A percentile compares a stretch with the other conserved stretches of the same genome.
These are phyloP conservation scores for Chaetomium strumarium DNA, from an alignment of 2,329 filamentous ascomycete genomes.

Conservation along the genomic window DNA sequence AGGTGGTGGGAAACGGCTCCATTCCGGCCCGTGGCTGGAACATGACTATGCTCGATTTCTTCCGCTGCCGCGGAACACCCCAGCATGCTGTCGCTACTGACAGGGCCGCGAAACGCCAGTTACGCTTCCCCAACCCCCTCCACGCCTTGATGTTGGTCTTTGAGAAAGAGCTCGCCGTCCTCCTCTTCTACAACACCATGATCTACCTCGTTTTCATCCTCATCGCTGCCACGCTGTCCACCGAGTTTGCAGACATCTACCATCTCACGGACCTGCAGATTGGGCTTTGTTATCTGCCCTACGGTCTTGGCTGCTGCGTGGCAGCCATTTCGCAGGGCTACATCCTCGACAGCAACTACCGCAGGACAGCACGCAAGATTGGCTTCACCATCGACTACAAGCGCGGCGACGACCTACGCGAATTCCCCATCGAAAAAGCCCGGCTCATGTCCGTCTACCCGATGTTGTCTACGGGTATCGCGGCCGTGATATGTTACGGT, in stretches of 20 bases:
- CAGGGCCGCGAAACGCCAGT: slow-evolving; percentile 32
- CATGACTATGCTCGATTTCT: slow-evolving; percentile 47
- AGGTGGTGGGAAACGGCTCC: slow-evolving; percentile 58
- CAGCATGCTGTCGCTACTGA: neutral
- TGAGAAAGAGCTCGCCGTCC: slow-evolving; percentile 52
- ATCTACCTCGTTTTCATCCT: slow-evolving; percentile 53
- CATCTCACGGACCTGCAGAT: slow-evolving; percentile 45
- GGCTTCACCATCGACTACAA: slow-evolving; percentile 56
- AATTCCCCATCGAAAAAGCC: slow-evolving; percentile 51
- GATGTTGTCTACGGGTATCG: slow-evolving; percentile 48
- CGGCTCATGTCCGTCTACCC: slow-evolving; percentile 50
- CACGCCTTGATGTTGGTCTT: slow-evolving; percentile 48
- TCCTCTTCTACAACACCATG: slow-evolving; percentile 47
- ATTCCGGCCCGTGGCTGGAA: slow-evolving; percentile 54
- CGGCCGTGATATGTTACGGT: slow-evolving; percentile 49
- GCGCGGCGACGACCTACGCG: slow-evolving; percentile 45
- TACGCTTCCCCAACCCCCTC: slow-evolving; percentile 52
- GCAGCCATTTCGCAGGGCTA: slow-evolving; percentile 51
- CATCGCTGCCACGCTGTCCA: slow-evolving; percentile 47
- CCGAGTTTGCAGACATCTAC: slow-evolving; percentile 47
- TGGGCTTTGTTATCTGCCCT: slow-evolving; percentile 50
- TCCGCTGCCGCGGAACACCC: slow-evolving; percentile 33
- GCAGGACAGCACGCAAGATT: slow-evolving; percentile 55
- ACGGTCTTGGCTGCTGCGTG: slow-evolving; percentile 45
- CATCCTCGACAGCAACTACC: slow-evolving; percentile 62